Evolutionary conservation across 1,284 basidiomycete genomes (phyloP).

Genomic region (Tremellales sp.): DNA sequence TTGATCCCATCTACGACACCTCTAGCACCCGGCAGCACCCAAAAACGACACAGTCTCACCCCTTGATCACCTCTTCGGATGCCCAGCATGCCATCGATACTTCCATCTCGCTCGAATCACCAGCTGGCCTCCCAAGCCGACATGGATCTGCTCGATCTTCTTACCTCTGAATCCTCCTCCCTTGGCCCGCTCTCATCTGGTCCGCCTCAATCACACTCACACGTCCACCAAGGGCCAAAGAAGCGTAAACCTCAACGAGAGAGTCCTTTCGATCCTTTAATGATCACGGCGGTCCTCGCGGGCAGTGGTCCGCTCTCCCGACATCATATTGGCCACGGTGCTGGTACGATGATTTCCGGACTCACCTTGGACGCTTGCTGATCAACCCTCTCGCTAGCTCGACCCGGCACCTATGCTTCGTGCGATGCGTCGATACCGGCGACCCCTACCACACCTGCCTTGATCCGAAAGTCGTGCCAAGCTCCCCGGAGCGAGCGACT

Average conservation of each 20-base stretch:
- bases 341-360: conserved; percentile 16
- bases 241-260: conserved; percentile 22
- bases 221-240: not conserved
- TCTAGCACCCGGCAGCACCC: too few relatives aligned
- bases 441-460: conserved; percentile 24
- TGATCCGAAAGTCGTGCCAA: conserved; percentile 35
- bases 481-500: conserved; percentile 44
- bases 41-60: not conserved
- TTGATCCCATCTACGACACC: too few relatives aligned
- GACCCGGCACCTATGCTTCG: conserved; percentile 41
- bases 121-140: conserved; percentile 29
- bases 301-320: conserved; percentile 43
- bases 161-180: conserved; percentile 31
- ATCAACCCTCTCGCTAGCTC: conserved; percentile 11
- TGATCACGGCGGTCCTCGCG: conserved; percentile 45
- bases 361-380: not conserved
- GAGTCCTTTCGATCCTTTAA: conserved; percentile 39
- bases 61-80: conserved; percentile 1
- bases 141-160: conserved; percentile 39
- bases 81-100: conserved; percentile 6
- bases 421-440: conserved; percentile 42
- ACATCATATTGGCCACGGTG: conserved; percentile 47
- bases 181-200: conserved; percentile 23
- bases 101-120: conserved; percentile 7
- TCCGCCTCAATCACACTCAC: not conserved